Evolutionary conservation across 805 yeast species (phyloP).

Genomic region (Teunomyces stri): DNA sequence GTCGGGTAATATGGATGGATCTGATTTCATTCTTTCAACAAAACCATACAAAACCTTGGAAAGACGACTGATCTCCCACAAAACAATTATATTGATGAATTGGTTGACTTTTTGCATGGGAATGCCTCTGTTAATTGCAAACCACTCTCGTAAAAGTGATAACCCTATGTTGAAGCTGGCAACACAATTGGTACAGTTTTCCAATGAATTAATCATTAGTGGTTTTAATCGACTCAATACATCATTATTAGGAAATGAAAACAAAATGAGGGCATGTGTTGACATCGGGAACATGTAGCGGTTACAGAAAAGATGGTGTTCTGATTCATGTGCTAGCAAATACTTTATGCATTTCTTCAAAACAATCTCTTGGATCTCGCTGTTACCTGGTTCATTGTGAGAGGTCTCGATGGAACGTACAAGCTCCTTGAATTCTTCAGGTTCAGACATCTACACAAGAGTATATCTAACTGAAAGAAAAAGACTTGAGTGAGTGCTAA

Average conservation of each 20-base stretch:
- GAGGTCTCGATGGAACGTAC: slow-evolving; percentile 22
- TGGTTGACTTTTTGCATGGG: slow-evolving; percentile 26
- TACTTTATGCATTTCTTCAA: slow-evolving; percentile 24
- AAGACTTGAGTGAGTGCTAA: background rate
- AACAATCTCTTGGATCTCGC: slow-evolving; percentile 25
- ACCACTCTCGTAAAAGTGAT: slow-evolving; percentile 49
- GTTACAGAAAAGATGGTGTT: slow-evolving; percentile 59
- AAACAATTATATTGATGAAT: slow-evolving; percentile 29
- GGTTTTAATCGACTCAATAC: slow-evolving; percentile 44
- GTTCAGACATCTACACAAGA: slow-evolving; percentile 10
- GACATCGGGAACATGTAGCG: slow-evolving; percentile 46
- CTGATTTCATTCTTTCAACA: background rate
- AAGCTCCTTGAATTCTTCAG: slow-evolving; percentile 22
- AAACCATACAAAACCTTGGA: slow-evolving; percentile 8
- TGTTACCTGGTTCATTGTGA: slow-evolving; percentile 25
- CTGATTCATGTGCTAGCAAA: slow-evolving; percentile 15
- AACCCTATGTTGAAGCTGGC: slow-evolving; percentile 52
- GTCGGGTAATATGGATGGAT: background rate
- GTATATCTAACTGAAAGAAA: background rate
- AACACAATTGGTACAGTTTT: slow-evolving; percentile 54
- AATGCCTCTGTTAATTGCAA: slow-evolving; percentile 49
- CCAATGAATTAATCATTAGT: slow-evolving; percentile 37
- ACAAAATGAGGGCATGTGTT: slow-evolving; percentile 54
- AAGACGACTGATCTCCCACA: slow-evolving; percentile 34
- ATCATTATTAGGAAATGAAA: slow-evolving; percentile 55